Base-by-base conservation (phyloP, 352 stramenopile genomes). In the Phytophthora europaea region DNA sequence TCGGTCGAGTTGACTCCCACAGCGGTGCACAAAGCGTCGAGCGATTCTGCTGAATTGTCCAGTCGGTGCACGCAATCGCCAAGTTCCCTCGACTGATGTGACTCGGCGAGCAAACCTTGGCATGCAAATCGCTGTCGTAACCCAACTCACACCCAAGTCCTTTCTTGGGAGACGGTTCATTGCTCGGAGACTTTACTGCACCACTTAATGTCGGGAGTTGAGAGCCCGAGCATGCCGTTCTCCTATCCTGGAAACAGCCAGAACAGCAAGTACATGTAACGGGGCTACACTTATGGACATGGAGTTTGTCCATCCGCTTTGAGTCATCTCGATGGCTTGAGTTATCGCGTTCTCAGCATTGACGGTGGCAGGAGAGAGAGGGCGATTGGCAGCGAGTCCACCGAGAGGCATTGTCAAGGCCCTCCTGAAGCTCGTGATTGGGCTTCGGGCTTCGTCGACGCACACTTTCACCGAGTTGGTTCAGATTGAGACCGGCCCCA, bases 271-370 rank as follows among this genome's bases (percentile, higher is more conserved):
- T 47, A 43, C 43, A 47, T 40, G 40, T 47, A 43, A 56, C 23
- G 18, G 3, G 23, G 22, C 52, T 59, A 28, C 34, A 12, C 20
- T 9, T 8, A 10, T 61, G 33, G 20, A 26, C 34, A 22, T n/a
- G 16, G 22, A 34, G n/a, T 53, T 53, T 53, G 47, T 50, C 56
- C 56, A 51, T 62, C 36, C 22, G n/a, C 22, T 51, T 26, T 62
- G 56, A 62, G 56, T 54, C 43, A 53, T 64, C 57, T 64, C 26
- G 23, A 20, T 45, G 15, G 56, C 36, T 36, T 65, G 43, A 65
- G 58, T 65, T 26, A 56, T 65, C 58, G 6, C 18, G 7, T 31
- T 60, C 16, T 23, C 1, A 22, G 43, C 43, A n/a, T 50, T 18
- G 28, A 64, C 23, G 40, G 23, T 52, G 15, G 22, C 40, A 64